phyloP scores from a whole-genome alignment of 1,284 basidiomycete genomes.

The Apiotrichum laibachii region DNA sequence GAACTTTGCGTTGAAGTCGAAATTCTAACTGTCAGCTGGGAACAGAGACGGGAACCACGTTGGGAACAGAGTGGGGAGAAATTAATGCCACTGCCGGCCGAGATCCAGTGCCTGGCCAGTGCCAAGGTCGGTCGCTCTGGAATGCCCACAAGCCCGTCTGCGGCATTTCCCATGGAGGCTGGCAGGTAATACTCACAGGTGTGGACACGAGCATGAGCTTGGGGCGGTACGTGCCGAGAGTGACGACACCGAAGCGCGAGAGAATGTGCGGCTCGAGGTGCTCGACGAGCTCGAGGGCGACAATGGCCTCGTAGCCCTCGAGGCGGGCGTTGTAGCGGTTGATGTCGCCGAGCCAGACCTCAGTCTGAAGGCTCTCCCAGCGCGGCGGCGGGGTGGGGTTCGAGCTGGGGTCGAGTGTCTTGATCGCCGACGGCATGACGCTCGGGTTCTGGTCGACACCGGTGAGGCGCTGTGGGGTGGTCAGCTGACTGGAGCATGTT shows the following conservation, averaged over 20 bases:
- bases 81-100: no score
- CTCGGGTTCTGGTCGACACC: slow-evolving; percentile 46
- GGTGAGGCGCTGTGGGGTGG: slow-evolving; percentile 43
- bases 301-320: slow-evolving; percentile 72
- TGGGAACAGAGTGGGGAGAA: no score
- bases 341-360: slow-evolving; percentile 79
- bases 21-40: slow-evolving; percentile 34
- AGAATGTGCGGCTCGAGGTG: slow-evolving; percentile 72
- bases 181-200: slow-evolving; percentile 60
- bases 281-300: slow-evolving; percentile 89
- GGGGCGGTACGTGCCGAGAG: slow-evolving; percentile 81
- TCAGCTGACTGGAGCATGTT: no score
- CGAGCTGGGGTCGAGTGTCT: slow-evolving; percentile 28
- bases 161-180: no score
- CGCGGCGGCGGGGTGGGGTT: slow-evolving; percentile 51
- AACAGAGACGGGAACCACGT: no score
- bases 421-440: slow-evolving; percentile 41
- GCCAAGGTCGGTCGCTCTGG: no score
- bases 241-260: slow-evolving; percentile 70
- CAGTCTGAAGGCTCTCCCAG: slow-evolving; percentile 71
- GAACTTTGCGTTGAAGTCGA: slow-evolving; percentile 78
- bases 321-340: slow-evolving; percentile 72
- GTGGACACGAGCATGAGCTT: slow-evolving; percentile 78
- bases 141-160: no score
- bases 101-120: no score